Evolutionary conservation across 2,329 filamentous ascomycete species (phyloP), one percentile per base, ranked within the genome.

Genomic region (Exophiala xenobiotica): DNA sequence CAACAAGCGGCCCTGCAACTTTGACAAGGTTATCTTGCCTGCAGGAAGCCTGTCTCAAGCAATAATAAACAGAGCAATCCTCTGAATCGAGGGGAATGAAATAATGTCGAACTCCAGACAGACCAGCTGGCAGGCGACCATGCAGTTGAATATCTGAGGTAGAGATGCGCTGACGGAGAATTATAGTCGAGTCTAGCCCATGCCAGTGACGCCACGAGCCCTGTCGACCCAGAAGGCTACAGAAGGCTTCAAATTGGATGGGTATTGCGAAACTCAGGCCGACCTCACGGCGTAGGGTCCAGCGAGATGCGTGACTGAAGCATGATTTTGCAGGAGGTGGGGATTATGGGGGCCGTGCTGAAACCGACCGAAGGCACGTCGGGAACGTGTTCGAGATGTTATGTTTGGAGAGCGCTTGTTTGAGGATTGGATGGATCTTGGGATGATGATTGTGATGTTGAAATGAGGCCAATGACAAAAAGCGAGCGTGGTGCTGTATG

Each of bases 251-350:
- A 49, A 45, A 49, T 42, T 45, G 45, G 53, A 51, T 51, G 33
- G n/a, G 48, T 55, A 55, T 49, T 55, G 49, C 53, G 40, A 43
- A 47, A 55, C 47, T 39, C 44, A 51, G 45, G 44, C 42, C 35
- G 44, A 40, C 45, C 37, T 47, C 51, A 54, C 39, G 46, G 39
- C 53, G 43, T 45, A 16, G 20, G 27, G 23, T 35, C 26, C 29
- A 31, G 44, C 33, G 27, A 26, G 23, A 23, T 51, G 23, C 38
- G 33, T 41, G 39, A 40, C 18, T 20, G 23, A 8, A 45, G 27
- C 53, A 46, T 51, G 45, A 29, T 39, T 33, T 14, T 35, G 18
- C 31, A 12, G n/a, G 24, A 40, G 19, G 27, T 26, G 31, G 12
- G 44, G 14, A 26, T 22, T 38, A 29, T 27, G 20, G 39, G 26